phyloP scores from a whole-genome alignment of 108 stramenopile species.

The Bacterosira constricta region DNA sequence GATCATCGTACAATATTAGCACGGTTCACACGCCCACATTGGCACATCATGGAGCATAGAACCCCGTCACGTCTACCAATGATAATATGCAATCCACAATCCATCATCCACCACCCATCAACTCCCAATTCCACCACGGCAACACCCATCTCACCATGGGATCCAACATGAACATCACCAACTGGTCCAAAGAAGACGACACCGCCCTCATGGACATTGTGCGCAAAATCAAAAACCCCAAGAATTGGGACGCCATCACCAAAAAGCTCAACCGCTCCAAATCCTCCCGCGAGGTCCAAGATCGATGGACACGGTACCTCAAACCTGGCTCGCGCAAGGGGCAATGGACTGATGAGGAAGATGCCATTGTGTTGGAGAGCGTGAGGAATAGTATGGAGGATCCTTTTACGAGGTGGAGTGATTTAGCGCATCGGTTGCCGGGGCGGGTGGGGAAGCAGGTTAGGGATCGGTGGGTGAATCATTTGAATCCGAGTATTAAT shows the following conservation, averaged over 20 bases:
- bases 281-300: constrained; percentile 36
- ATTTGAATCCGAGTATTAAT: constrained; percentile 85
- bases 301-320: constrained; percentile 49
- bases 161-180: no score
- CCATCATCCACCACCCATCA: not conserved
- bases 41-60: no score
- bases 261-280: constrained; percentile 69
- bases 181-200: constrained; percentile 82
- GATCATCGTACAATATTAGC: not conserved
- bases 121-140: constrained; percentile 3
- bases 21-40: constrained; percentile 11
- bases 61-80: not conserved
- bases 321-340: constrained; percentile 56
- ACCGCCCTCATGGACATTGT: constrained; percentile 71
- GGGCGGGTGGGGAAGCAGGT: constrained; percentile 90
- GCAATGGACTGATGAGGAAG: constrained; percentile 63
- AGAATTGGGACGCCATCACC: constrained; percentile 88
- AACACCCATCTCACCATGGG: no score
- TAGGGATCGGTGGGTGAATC: constrained; percentile 92
- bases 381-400: constrained; percentile 77
- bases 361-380: constrained; percentile 81
- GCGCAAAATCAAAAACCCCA: constrained; percentile 87
- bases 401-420: constrained; percentile 88
- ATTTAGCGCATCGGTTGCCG: constrained; percentile 80
- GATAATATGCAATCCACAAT: not conserved